These are phyloP conservation scores for Entomophthora muscae DNA, from an alignment of 371 early-diverging fungal species.

Conservation along the genomic window DNA sequence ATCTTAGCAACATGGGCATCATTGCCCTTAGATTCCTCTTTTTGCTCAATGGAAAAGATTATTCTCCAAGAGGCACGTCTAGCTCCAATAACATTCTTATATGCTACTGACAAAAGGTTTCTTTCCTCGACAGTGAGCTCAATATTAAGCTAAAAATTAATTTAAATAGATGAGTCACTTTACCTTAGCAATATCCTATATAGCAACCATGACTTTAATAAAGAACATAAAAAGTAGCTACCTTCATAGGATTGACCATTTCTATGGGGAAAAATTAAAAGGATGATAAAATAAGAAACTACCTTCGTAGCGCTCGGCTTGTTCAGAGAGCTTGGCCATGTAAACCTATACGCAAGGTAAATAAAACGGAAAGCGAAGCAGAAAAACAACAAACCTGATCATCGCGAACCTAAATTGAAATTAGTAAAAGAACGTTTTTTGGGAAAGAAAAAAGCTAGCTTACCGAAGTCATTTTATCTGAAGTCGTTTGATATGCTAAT, in stretches of 20 bases:
- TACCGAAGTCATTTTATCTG: not conserved
- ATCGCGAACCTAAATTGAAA: not conserved
- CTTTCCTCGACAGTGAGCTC: slow-evolving; percentile 82
- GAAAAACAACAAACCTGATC: not conserved
- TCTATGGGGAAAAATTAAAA: not conserved
- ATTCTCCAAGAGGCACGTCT: slow-evolving; percentile 96
- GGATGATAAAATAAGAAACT: not conserved
- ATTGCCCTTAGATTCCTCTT: slow-evolving; percentile 62
- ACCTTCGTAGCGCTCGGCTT: slow-evolving; percentile 96
- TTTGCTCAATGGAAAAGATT: slow-evolving; percentile 81
- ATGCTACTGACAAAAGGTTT: slow-evolving; percentile 83
- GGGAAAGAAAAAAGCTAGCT: not conserved
- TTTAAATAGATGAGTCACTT: not conserved
- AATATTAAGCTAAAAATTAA: slow-evolving; percentile 18
- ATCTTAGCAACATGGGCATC: slow-evolving; percentile 46
- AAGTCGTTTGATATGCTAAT: not conserved
- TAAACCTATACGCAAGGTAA: slow-evolving; percentile 19
- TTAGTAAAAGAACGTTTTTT: not conserved
- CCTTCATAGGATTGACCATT: slow-evolving; percentile 5
- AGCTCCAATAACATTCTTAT: slow-evolving; percentile 94
- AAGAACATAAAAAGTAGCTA: not conserved
- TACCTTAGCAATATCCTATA: slow-evolving; percentile 14
- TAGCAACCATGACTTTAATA: not conserved
- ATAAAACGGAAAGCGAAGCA: not conserved
- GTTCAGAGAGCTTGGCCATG: slow-evolving; percentile 98